phyloP scores from a whole-genome alignment of 371 early-diverging fungal genomes.

The Mortierella sp. region DNA sequence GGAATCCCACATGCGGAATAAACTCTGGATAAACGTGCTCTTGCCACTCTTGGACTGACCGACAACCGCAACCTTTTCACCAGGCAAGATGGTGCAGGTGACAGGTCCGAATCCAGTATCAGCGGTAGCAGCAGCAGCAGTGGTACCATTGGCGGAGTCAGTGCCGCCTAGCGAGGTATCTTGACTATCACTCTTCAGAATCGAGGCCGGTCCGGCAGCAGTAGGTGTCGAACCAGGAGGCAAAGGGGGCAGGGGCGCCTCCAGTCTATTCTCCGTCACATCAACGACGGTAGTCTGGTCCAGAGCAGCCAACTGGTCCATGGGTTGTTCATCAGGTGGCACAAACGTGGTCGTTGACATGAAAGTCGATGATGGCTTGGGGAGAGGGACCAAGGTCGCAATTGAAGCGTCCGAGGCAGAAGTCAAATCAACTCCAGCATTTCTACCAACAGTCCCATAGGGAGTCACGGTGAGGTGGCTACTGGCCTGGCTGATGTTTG shows the following conservation, averaged over 20 bases:
- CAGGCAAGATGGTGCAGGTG: slow-evolving; percentile 41
- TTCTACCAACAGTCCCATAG: slow-evolving; percentile 17
- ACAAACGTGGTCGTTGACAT: slow-evolving; percentile 14
- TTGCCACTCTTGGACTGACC: slow-evolving; percentile 56
- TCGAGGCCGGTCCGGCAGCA: background rate
- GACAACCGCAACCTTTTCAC: slow-evolving; percentile 52
- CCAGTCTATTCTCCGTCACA: slow-evolving; percentile 16
- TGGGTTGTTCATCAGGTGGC: slow-evolving; percentile 11
- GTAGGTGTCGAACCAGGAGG: slow-evolving; percentile 18
- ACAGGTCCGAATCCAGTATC: slow-evolving; percentile 45
- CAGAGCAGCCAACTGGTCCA: slow-evolving; percentile 36
- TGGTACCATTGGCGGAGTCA: background rate
- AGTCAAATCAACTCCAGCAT: slow-evolving; percentile 13
- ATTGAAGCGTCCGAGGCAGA: slow-evolving; percentile 31
- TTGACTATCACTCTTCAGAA: background rate
- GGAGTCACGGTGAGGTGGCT: slow-evolving; percentile 20
- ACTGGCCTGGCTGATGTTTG: slow-evolving; percentile 37
- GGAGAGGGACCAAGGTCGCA: slow-evolving; percentile 37
- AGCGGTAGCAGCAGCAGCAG: background rate
- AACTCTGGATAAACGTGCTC: slow-evolving; percentile 48
- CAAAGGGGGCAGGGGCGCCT: slow-evolving; percentile 44
- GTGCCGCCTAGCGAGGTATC: background rate
- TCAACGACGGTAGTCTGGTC: slow-evolving; percentile 15
- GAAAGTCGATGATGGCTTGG: slow-evolving; percentile 40
- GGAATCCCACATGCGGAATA: slow-evolving; percentile 54